These are phyloP conservation scores for Lepiota brunneoincarnata DNA, from an alignment of 768 basidiomycete genomes.

Conservation along the genomic window DNA sequence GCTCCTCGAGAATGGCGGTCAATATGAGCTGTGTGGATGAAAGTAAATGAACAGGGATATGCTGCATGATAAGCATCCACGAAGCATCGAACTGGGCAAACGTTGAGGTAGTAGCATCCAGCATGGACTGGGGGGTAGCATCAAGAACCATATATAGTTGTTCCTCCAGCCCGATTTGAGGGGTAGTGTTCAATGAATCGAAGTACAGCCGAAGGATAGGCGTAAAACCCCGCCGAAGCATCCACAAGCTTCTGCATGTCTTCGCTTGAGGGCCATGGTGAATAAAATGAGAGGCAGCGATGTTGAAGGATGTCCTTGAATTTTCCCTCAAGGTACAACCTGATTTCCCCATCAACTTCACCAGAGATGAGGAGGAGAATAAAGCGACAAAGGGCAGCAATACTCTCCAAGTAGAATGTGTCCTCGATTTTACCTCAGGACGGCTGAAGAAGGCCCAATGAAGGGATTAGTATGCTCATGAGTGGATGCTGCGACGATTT, in stretches of 20 bases:
- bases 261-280: conserved; percentile 10
- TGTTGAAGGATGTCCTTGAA: conserved; percentile 4
- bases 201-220: conserved; percentile 24
- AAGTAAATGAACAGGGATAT: too few species aligned
- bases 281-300: neutral
- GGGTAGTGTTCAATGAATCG: conserved; percentile 21
- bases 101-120: too few species aligned
- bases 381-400: neutral
- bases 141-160: neutral
- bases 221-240: conserved; percentile 22
- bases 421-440: neutral
- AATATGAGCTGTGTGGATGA: too few species aligned
- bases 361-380: neutral
- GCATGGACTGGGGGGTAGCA: too few species aligned
- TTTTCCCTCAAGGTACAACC: neutral
- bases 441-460: conserved; percentile 5
- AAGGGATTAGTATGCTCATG: neutral
- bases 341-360: conserved; percentile 3
- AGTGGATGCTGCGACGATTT: neutral
- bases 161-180: neutral
- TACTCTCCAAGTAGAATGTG: neutral
- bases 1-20: too few species aligned
- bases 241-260: conserved; percentile 15
- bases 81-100: too few species aligned
- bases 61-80: too few species aligned